Conservation (phyloP, 192 early-diverging fungal species). For the Backusella mclennaniae region DNA sequence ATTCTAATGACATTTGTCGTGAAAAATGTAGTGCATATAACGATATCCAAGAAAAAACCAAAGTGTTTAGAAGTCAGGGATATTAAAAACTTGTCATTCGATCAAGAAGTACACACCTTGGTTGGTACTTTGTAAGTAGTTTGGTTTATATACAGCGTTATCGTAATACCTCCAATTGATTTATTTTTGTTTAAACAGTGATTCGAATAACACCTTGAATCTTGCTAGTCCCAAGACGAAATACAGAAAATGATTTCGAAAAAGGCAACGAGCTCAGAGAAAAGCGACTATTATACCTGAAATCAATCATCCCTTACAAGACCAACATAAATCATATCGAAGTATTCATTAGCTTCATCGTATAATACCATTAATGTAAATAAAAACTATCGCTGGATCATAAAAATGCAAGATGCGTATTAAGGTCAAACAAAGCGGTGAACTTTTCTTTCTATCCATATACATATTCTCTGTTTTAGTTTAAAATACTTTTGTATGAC, state of each 20-base stretch:
- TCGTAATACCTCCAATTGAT: constrained; percentile 6
- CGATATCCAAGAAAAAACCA: neutral
- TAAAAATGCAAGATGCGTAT: constrained; percentile 9
- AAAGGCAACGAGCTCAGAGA: constrained; percentile 11
- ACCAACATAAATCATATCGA: constrained; percentile 13
- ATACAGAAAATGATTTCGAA: constrained; percentile 3
- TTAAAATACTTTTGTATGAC: constrained; percentile 8
- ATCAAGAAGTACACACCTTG: constrained; percentile 4
- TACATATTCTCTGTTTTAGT: constrained; percentile 8
- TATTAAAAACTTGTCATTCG: neutral
- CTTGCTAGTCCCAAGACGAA: constrained; percentile 3
- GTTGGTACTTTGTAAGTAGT: constrained; percentile 5
- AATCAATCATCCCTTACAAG: constrained; percentile 12
- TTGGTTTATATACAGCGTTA: constrained; percentile 8
- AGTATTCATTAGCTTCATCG: constrained; percentile 7
- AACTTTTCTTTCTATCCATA: constrained; percentile 12
- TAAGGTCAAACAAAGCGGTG: constrained; percentile 10
- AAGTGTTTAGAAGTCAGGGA: constrained; percentile 3
- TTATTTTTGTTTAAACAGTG: constrained; percentile 10
- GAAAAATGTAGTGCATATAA: no score
- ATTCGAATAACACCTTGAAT: constrained; percentile 6
- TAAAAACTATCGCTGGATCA: constrained; percentile 12
- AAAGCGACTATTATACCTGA: neutral
- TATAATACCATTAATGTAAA: constrained; percentile 10
- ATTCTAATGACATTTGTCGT: no score